Evolutionary conservation across 2,329 filamentous ascomycete species (phyloP).

Genomic region (Arthrobotrys conoides): DNA sequence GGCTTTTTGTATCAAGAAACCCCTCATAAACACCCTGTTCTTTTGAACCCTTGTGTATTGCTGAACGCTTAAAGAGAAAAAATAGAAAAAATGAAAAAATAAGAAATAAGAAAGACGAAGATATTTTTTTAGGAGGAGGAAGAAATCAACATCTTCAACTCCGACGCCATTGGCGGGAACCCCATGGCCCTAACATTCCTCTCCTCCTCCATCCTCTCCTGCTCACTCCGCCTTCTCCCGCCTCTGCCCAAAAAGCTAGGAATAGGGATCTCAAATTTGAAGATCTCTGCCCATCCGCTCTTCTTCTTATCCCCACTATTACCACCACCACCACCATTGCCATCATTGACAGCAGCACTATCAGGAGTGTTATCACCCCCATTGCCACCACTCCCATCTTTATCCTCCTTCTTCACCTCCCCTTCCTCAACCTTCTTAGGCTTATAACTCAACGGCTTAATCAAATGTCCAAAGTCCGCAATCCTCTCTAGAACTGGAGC

Average conservation of each 20-base stretch:
- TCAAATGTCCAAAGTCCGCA: slow-evolving; percentile 40
- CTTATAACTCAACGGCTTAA: slow-evolving; percentile 50
- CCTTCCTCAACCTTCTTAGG: slow-evolving; percentile 35
- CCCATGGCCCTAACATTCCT: slow-evolving; percentile 64
- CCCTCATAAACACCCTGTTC: not conserved
- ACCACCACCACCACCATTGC: not conserved
- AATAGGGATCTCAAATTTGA: slow-evolving; percentile 54
- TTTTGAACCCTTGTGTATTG: not conserved
- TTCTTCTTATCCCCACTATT: slow-evolving; percentile 12
- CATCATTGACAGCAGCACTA: not conserved
- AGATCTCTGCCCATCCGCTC: slow-evolving; percentile 27
- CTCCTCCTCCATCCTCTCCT: slow-evolving; percentile 62
- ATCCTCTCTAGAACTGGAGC: not conserved
- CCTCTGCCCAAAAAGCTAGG: slow-evolving; percentile 37
- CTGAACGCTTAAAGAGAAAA: not conserved
- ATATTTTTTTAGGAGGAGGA: not conserved
- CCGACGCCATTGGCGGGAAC: slow-evolving; percentile 63
- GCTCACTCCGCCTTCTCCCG: slow-evolving; percentile 27
- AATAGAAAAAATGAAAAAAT: slow-evolving; percentile 7
- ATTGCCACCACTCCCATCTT: not conserved
- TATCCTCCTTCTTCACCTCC: not conserved
- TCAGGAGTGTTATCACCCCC: not conserved
- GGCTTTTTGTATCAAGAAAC: not conserved
- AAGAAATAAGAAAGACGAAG: not conserved
- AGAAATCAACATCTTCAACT: slow-evolving; percentile 54